Evolutionary conservation across 2,329 filamentous ascomycete species (phyloP).

Genomic region (Diaporthe humulicola): DNA sequence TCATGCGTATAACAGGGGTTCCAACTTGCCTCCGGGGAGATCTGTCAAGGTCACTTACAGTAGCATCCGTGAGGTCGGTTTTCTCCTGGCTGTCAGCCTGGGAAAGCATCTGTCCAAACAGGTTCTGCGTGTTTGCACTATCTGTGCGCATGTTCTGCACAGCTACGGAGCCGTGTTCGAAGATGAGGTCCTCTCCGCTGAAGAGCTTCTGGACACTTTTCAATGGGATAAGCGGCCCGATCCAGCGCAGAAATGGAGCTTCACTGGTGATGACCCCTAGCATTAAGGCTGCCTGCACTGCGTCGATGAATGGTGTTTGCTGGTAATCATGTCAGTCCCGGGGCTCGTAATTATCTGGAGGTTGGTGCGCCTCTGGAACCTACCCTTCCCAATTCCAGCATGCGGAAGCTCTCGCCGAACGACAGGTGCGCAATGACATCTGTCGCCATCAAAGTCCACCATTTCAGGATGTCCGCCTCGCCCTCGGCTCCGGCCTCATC

Average conservation of each 20-base stretch:
- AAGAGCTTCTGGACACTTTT: constrained; percentile 15
- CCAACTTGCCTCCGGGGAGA: neutral
- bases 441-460: constrained; percentile 59
- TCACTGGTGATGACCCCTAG: constrained; percentile 22
- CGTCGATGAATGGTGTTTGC: constrained; percentile 42
- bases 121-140: constrained; percentile 38
- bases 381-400: constrained; percentile 44
- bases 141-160: constrained; percentile 31
- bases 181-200: constrained; percentile 33
- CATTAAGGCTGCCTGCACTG: constrained; percentile 26
- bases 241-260: constrained; percentile 19
- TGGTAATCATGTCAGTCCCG: constrained; percentile 48
- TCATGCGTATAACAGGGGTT: neutral
- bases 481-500: constrained; percentile 41
- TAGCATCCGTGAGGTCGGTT: constrained; percentile 40
- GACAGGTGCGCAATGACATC: constrained; percentile 57
- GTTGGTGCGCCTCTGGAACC: neutral
- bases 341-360: neutral
- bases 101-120: constrained; percentile 43
- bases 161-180: constrained; percentile 27
- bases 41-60: constrained; percentile 43
- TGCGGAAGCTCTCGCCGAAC: constrained; percentile 53
- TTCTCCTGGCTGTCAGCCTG: constrained; percentile 42
- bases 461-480: constrained; percentile 55
- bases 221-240: constrained; percentile 22